Evolutionary conservation across 768 basidiomycete genomes (phyloP).

Genomic region (Russula brevipes): DNA sequence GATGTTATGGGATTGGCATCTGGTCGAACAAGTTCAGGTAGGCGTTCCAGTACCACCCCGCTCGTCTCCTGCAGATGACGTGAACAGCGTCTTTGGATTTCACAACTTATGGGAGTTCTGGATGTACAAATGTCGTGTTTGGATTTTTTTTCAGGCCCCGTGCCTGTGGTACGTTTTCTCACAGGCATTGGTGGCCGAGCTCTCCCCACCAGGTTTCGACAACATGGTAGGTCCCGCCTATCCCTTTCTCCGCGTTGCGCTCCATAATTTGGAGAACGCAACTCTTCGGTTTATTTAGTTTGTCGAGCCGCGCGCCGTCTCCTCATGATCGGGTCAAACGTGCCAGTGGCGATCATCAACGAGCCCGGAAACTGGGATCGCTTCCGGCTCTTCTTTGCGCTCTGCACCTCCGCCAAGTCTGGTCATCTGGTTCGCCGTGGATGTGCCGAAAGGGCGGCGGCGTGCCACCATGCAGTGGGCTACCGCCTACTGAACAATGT

Average conservation of each 20-base stretch:
- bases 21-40: slow-evolving; percentile 75
- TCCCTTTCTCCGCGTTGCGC: too few relatives aligned
- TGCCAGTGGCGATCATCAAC: too few relatives aligned
- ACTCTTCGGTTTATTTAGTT: slow-evolving; percentile 53
- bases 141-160: slow-evolving; percentile 80
- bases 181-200: slow-evolving; percentile 85
- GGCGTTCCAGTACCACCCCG: slow-evolving; percentile 22
- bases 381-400: too few relatives aligned
- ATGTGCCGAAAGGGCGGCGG: too few relatives aligned
- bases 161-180: slow-evolving; percentile 87
- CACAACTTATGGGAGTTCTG: slow-evolving; percentile 89
- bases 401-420: too few relatives aligned
- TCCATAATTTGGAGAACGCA: slow-evolving; percentile 34
- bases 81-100: slow-evolving; percentile 34
- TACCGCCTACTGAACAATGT: too few relatives aligned
- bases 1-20: slow-evolving; percentile 77
- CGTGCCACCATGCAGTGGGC: too few relatives aligned
- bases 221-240: slow-evolving; percentile 51
- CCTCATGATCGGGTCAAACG: too few relatives aligned
- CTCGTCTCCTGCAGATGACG: background rate
- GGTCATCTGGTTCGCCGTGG: too few relatives aligned
- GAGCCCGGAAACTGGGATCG: too few relatives aligned
- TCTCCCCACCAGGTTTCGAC: slow-evolving; percentile 83
- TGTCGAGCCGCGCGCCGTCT: too few relatives aligned
- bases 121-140: slow-evolving; percentile 75